These are phyloP conservation scores for Pseudoturritis turrita DNA, from an alignment of 345 rosid genomes.

Conservation along the genomic window DNA sequence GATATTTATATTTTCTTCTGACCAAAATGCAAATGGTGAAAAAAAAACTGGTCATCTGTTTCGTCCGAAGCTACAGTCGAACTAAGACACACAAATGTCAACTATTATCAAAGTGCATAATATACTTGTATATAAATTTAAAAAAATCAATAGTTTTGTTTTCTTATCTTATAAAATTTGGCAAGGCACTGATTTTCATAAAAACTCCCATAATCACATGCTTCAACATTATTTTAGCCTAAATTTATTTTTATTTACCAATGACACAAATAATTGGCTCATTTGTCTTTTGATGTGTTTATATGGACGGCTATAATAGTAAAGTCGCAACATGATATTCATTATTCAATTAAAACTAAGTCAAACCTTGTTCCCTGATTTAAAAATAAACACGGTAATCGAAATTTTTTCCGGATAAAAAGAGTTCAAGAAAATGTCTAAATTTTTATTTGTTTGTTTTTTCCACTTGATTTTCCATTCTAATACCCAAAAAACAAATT, in stretches of 20 bases:
- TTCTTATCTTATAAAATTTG: neutral
- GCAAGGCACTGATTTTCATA: constrained; percentile 9
- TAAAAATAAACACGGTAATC: constrained; percentile 1
- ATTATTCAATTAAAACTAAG: neutral
- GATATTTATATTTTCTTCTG: too few species aligned
- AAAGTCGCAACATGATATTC: neutral
- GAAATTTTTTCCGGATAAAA: neutral
- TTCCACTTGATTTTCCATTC: neutral
- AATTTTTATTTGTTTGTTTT: neutral
- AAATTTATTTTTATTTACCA: neutral
- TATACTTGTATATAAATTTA: neutral
- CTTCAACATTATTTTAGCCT: neutral
- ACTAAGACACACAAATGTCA: too few species aligned
- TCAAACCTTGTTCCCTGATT: constrained; percentile 30
- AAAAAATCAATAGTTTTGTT: neutral
- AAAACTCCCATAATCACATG: constrained; percentile 14
- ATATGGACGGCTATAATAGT: neutral
- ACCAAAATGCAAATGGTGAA: too few species aligned
- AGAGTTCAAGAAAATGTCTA: neutral
- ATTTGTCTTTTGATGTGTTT: constrained; percentile 16
- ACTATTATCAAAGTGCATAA: too few species aligned
- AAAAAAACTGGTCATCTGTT: too few species aligned
- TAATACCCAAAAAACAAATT: neutral
- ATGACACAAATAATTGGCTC: neutral
- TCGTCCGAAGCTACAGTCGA: too few species aligned